Conservation (phyloP, 495 filamentous ascomycete genomes). For the Talaromyces borbonicus region DNA sequence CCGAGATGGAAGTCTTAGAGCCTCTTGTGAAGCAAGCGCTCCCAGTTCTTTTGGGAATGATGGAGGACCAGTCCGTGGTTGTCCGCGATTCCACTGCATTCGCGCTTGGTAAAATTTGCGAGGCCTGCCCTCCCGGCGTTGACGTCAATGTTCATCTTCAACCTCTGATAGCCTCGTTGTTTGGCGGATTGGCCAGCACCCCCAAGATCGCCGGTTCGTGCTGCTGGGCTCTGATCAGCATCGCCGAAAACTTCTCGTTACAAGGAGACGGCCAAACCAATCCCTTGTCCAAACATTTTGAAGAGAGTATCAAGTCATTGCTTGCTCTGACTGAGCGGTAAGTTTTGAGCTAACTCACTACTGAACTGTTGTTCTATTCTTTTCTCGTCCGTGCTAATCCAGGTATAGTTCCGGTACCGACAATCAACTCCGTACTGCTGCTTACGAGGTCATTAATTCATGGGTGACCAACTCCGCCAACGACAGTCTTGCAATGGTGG, state of each 20-base stretch:
- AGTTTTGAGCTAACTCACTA: constrained; percentile 7
- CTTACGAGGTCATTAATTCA: constrained; percentile 94
- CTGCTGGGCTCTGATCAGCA: constrained; percentile 98
- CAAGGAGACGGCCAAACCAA: constrained; percentile 69
- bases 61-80: constrained; percentile 79
- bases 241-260: constrained; percentile 87
- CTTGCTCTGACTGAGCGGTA: constrained; percentile 74
- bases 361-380: too few relatives aligned
- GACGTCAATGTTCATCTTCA: constrained; percentile 75
- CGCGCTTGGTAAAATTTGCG: constrained; percentile 90
- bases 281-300: constrained; percentile 82
- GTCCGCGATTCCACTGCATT: constrained; percentile 98
- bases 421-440: constrained; percentile 87
- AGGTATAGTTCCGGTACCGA: constrained; percentile 58
- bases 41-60: constrained; percentile 85
- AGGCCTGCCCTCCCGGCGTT: constrained; percentile 77
- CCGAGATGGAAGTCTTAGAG: constrained; percentile 77
- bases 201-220: constrained; percentile 96
- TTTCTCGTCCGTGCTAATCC: constrained; percentile 13
- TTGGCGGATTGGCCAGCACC: constrained; percentile 79
- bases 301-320: constrained; percentile 79
- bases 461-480: constrained; percentile 85
- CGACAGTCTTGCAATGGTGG: constrained; percentile 73
- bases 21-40: constrained; percentile 92
- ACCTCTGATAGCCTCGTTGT: constrained; percentile 75